Evolutionary conservation across 2,329 filamentous ascomycete species (phyloP).

Genomic region (Ploettnerulaceae sp.): DNA sequence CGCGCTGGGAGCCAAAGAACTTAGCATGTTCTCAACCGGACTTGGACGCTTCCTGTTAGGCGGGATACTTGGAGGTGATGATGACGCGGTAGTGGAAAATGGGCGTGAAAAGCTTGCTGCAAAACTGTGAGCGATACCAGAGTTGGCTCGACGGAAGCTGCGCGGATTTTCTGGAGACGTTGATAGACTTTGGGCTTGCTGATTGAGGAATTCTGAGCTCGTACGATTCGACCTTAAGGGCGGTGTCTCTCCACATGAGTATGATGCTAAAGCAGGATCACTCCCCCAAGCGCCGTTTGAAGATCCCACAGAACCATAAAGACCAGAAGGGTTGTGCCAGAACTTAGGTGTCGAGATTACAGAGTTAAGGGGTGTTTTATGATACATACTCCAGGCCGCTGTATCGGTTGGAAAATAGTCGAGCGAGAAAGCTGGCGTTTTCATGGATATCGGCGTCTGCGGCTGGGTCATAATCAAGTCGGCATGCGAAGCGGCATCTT

Average conservation of each 20-base stretch:
- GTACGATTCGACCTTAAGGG: slow-evolving; percentile 44
- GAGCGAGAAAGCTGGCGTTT: slow-evolving; percentile 61
- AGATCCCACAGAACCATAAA: slow-evolving; percentile 52
- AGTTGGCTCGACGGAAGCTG: slow-evolving; percentile 48
- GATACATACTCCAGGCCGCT: slow-evolving; percentile 48
- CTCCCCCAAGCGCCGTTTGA: slow-evolving; percentile 49
- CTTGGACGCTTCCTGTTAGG: slow-evolving; percentile 50
- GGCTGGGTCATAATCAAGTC: slow-evolving; percentile 53
- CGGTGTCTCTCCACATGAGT: slow-evolving; percentile 58
- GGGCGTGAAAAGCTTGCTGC: slow-evolving; percentile 48
- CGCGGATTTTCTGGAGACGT: slow-evolving; percentile 53
- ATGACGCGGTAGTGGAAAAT: slow-evolving; percentile 34
- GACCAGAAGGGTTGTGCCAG: slow-evolving; percentile 50
- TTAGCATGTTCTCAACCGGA: slow-evolving; percentile 56
- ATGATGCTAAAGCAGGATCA: slow-evolving; percentile 52
- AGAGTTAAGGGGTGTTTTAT: slow-evolving; percentile 50
- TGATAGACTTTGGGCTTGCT: slow-evolving; percentile 48
- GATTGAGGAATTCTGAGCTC: slow-evolving; percentile 44
- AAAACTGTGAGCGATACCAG: slow-evolving; percentile 51
- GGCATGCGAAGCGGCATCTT: slow-evolving; percentile 52
- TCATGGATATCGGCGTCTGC: slow-evolving; percentile 59
- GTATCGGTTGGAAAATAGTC: slow-evolving; percentile 61
- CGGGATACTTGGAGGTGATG: slow-evolving; percentile 43
- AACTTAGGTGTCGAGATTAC: slow-evolving; percentile 52
- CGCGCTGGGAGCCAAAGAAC: slow-evolving; percentile 44